These are phyloP conservation scores for Pseudohalonectria lignicola DNA, from an alignment of 2,329 filamentous ascomycete species.

Conservation along the genomic window DNA sequence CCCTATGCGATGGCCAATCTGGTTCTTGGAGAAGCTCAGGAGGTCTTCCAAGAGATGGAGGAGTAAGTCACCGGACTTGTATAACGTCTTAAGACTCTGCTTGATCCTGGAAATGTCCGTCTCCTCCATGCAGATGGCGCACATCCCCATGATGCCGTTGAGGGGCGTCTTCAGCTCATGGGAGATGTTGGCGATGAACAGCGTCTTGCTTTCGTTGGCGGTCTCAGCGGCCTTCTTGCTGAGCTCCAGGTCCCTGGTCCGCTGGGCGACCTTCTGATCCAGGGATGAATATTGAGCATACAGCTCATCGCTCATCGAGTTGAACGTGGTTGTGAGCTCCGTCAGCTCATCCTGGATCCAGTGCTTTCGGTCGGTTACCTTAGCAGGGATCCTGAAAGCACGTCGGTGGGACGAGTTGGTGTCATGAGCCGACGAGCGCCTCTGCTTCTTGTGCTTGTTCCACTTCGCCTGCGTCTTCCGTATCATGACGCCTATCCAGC, in stretches of 20 bases:
- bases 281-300: constrained; percentile 76
- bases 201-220: constrained; percentile 93
- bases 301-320: constrained; percentile 87
- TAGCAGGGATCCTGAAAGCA: constrained; percentile 74
- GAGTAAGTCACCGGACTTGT: constrained; percentile 73
- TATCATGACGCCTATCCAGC: constrained; percentile 23
- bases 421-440: constrained; percentile 7
- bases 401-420: constrained; percentile 21
- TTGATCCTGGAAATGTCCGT: constrained; percentile 69
- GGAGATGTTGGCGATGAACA: constrained; percentile 93
- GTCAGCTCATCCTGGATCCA: constrained; percentile 75
- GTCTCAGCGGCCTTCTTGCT: constrained; percentile 88
- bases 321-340: constrained; percentile 76
- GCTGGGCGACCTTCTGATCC: constrained; percentile 72
- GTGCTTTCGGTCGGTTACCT: constrained; percentile 66
- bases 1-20: constrained; percentile 74
- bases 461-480: constrained; percentile 19
- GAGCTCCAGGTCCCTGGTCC: constrained; percentile 74
- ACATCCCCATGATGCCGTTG: constrained; percentile 93
- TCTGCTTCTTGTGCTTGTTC: constrained; percentile 16
- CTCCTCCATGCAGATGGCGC: constrained; percentile 85
- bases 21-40: constrained; percentile 88
- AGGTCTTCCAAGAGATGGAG: constrained; percentile 82
- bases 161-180: constrained; percentile 85
- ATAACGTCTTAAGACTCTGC: constrained; percentile 75